Percentiles rank a stretch among this genome's conserved stretches.
Evolutionary conservation across 2,329 filamentous ascomycete genomes (phyloP).

Genomic region (Kalmusia sp.): DNA sequence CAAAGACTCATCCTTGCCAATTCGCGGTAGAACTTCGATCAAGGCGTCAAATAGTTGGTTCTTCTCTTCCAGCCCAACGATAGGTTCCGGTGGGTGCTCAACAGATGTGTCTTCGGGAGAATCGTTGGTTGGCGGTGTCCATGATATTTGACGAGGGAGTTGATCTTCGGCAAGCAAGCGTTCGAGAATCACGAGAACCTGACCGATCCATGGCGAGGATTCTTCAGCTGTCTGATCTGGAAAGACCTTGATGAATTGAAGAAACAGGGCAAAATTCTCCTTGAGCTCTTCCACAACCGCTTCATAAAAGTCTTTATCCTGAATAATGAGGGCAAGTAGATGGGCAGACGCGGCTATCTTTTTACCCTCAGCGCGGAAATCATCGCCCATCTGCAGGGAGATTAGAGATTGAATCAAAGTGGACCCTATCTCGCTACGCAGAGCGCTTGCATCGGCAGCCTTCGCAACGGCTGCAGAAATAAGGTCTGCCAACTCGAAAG

Average conservation of each 20-base stretch:
- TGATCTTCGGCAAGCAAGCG: conserved; percentile 88
- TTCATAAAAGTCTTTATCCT: conserved; percentile 81
- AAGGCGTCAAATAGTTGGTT: conserved; percentile 75
- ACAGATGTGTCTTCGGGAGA: conserved; percentile 59
- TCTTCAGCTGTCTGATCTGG: conserved; percentile 74
- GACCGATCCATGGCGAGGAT: conserved; percentile 90
- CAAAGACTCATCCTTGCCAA: conserved; percentile 86
- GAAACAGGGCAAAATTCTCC: conserved; percentile 76
- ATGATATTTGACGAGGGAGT: conserved; percentile 76
- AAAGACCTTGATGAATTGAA: conserved; percentile 78
- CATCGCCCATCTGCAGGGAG: conserved; percentile 65
- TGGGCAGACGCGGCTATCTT: conserved; percentile 93
- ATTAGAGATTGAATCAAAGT: conserved; percentile 86
- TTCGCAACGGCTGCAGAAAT: conserved; percentile 75
- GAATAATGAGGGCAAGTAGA: conserved; percentile 84
- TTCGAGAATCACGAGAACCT: conserved; percentile 88
- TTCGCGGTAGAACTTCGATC: conserved; percentile 82
- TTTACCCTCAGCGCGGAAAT: conserved; percentile 62
- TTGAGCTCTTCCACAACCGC: conserved; percentile 77
- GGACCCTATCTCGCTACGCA: conserved; percentile 77
- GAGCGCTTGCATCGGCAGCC: conserved; percentile 64
- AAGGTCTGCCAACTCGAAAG: conserved; percentile 89
- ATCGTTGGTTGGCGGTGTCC: conserved; percentile 65
- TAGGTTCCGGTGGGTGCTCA: conserved; percentile 65
- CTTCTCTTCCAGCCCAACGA: conserved; percentile 71